Evolutionary conservation across 1,139 yeast species (phyloP).

Genomic region (Kurtzmaniella quercitrusa): DNA sequence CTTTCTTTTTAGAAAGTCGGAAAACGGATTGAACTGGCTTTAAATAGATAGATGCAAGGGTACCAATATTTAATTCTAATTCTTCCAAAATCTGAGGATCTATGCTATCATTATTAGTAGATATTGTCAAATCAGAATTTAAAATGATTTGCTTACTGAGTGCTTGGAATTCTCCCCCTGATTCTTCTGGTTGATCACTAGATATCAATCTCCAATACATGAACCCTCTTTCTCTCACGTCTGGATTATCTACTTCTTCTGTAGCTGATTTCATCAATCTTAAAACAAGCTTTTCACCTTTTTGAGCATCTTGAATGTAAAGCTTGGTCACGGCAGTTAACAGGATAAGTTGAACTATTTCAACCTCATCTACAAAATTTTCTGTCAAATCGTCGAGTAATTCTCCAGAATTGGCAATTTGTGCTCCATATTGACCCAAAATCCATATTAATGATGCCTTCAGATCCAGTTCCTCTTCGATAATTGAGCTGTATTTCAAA

Average conservation of each 20-base stretch:
- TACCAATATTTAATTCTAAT: conserved; percentile 75
- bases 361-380: conserved; percentile 55
- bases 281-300: conserved; percentile 56
- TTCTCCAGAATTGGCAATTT: conserved; percentile 43
- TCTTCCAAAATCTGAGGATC: conserved; percentile 75
- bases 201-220: conserved; percentile 83
- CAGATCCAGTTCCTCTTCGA: conserved; percentile 70
- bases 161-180: conserved; percentile 29
- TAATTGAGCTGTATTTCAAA: conserved; percentile 19
- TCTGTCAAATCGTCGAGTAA: conserved; percentile 44
- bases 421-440: conserved; percentile 64
- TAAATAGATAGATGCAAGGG: conserved; percentile 77
- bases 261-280: conserved; percentile 66
- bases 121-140: conserved; percentile 59
- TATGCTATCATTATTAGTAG: conserved; percentile 64
- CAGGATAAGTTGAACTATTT: conserved; percentile 70
- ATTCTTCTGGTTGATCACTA: conserved; percentile 26
- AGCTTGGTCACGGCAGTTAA: conserved; percentile 73
- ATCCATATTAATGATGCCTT: conserved; percentile 82
- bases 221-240: conserved; percentile 78
- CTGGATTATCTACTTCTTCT: conserved; percentile 73
- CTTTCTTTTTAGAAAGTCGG: conserved; percentile 55
- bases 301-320: conserved; percentile 54
- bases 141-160: conserved; percentile 53
- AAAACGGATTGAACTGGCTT: conserved; percentile 81